These are phyloP conservation scores for Pharus latifolius DNA, from an alignment of 176 grass and related monocot genomes.

Conservation along the genomic window DNA sequence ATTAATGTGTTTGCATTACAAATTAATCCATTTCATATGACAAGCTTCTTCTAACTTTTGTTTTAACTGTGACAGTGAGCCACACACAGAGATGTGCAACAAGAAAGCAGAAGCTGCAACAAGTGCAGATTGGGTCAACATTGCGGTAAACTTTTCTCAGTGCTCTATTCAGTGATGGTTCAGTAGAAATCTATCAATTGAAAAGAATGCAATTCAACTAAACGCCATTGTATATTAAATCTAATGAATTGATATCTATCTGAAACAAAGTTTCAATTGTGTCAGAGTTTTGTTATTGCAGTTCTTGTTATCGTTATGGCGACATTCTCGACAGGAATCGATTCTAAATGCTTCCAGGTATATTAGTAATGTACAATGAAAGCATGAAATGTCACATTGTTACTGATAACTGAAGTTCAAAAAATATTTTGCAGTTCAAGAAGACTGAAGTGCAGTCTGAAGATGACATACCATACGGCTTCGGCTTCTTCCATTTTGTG, in stretches of 20 bases:
- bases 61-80: conserved; percentile 37
- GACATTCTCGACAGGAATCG: conserved; percentile 88
- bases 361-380: neutral
- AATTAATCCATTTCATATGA: neutral
- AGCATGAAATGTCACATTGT: neutral
- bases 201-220: neutral
- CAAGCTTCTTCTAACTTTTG: neutral
- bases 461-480: conserved; percentile 73
- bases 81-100: conserved; percentile 72
- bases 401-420: neutral
- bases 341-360: conserved; percentile 86
- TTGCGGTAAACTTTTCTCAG: conserved; percentile 34
- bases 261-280: neutral
- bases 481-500: conserved; percentile 95
- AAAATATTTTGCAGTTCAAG: conserved; percentile 59
- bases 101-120: conserved; percentile 57
- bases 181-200: neutral
- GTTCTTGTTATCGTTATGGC: conserved; percentile 82
- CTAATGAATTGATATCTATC: neutral
- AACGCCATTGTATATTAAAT: neutral
- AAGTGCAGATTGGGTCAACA: conserved; percentile 81
- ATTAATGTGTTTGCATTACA: neutral
- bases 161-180: neutral
- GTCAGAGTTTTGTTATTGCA: conserved; percentile 82
- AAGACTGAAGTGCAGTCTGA: conserved; percentile 45